These are phyloP conservation scores for Endocarpon pusillum DNA, from an alignment of 495 filamentous ascomycete genomes.

Conservation along the genomic window DNA sequence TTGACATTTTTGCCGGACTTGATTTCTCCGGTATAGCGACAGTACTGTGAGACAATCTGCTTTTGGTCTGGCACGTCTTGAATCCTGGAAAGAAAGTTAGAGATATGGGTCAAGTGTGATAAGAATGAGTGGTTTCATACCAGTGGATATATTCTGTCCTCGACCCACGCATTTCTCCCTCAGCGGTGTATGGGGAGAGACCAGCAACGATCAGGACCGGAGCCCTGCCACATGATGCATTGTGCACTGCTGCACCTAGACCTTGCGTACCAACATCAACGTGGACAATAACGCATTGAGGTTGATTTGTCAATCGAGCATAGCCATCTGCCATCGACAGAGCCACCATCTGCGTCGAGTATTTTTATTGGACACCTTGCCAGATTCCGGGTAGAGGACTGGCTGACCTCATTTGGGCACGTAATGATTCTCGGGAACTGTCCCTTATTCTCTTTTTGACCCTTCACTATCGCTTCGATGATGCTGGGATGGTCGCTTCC, in stretches of 20 bases:
- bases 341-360: constrained; percentile 56
- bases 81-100: no score
- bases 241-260: constrained; percentile 80
- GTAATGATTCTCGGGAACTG: constrained; percentile 79
- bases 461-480: constrained; percentile 91
- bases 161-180: constrained; percentile 77
- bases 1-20: constrained; percentile 89
- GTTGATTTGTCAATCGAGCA: constrained; percentile 67
- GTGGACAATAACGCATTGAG: constrained; percentile 86
- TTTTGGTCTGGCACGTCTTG: constrained; percentile 94
- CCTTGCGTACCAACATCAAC: constrained; percentile 95
- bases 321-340: constrained; percentile 95
- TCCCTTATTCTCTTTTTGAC: constrained; percentile 44
- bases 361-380: background rate
- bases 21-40: constrained; percentile 78
- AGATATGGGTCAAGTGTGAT: no score
- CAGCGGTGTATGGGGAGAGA: constrained; percentile 72
- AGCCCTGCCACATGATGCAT: constrained; percentile 68
- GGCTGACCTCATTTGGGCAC: constrained; percentile 66
- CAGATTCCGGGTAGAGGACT: background rate
- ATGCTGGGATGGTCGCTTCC: constrained; percentile 90
- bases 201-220: constrained; percentile 87
- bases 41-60: constrained; percentile 82
- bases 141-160: constrained; percentile 95
- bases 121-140: no score